Evolutionary conservation across 805 yeast genomes (phyloP).

Genomic region (Priceomyces carsonii): DNA sequence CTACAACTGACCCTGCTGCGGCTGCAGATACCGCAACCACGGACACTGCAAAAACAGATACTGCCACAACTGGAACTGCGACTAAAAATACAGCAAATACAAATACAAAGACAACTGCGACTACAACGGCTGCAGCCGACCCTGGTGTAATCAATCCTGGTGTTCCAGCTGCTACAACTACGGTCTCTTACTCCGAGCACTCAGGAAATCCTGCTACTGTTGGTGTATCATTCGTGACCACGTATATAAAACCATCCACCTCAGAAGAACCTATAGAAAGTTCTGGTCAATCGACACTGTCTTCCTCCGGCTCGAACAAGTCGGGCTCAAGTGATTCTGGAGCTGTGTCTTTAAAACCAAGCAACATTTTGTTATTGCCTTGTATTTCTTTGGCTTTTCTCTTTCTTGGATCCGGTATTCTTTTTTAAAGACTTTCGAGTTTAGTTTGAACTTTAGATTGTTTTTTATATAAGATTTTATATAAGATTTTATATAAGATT

Average conservation of each 20-base stretch:
- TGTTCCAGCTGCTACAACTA: slow-evolving; percentile 4
- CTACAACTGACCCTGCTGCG: slow-evolving; percentile 12
- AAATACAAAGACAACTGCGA: slow-evolving; percentile 10
- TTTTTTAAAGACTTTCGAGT: too few species aligned
- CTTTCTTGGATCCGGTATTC: too few species aligned
- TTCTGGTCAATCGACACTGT: not conserved
- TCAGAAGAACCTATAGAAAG: slow-evolving; percentile 6
- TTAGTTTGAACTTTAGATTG: too few species aligned
- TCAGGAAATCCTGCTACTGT: slow-evolving; percentile 22
- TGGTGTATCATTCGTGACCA: slow-evolving; percentile 29
- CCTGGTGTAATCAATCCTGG: slow-evolving; percentile 2
- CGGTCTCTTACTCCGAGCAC: slow-evolving; percentile 5
- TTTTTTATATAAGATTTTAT: too few species aligned
- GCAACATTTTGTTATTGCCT: not conserved
- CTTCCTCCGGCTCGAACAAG: slow-evolving; percentile 6
- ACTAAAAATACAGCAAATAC: slow-evolving; percentile 11
- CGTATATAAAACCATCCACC: slow-evolving; percentile 28
- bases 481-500: too few species aligned
- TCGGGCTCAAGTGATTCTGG: slow-evolving; percentile 12
- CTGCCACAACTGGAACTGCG: slow-evolving; percentile 13
- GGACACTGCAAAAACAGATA: slow-evolving; percentile 15
- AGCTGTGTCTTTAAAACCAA: slow-evolving; percentile 5
- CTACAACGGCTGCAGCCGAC: slow-evolving; percentile 11
- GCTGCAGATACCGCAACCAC: slow-evolving; percentile 14
- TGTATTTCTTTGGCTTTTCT: not conserved